Evolutionary conservation across 257 asterid species (phyloP), one percentile per base, ranked within the genome.

Genomic region (Apocynum venetum): DNA sequence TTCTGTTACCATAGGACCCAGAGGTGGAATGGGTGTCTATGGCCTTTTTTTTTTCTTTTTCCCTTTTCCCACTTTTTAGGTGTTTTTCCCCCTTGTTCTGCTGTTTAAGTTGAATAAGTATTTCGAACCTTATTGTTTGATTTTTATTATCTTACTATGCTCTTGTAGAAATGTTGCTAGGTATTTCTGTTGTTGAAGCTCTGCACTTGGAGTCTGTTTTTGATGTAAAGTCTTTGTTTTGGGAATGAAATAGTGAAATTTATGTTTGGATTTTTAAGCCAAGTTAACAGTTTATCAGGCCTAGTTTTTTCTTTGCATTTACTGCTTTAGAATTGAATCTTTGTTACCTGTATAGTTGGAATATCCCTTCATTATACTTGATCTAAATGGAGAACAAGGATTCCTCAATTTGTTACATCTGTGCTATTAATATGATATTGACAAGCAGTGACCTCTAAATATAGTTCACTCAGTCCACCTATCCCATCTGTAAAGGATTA

Each of bases 1-100:
- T 88, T 89, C 98, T 63, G 92, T 93, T 60, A 96, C 99, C 25
- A 83, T 96, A 64, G 98, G 99, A 75, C 98, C 98, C 76, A 93
- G 82, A 89, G 99, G 98, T 83, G 69, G 67, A 69, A 11, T 19
- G 31, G 31, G 31, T 25, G 31, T 25, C 31, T 25, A 25, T 25
- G 31, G 31, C 31, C 31, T 25, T 25, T 25, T 25, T 25, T 25
- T 25, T 25, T 69, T 76, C 25, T 65, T 35, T 31, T 44, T 46
- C 17, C 47, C 67, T n/a, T 46, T 11, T 14, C 48, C 31, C 31
- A 15, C 6, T 14, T 44, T 35, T 36, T 47, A 1, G 8, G 25
- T 36, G 6, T 73, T 25, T 25, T n/a, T 46, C 44, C 15, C 25
- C 15, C 53, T 66, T 36, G 41, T 51, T 76, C 14, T 51, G 31